A percentile compares a stretch with the other conserved stretches of the same genome.
These are phyloP conservation scores for Dorcoceras hygrometricum DNA, from an alignment of 257 asterid species.

Conservation along the genomic window DNA sequence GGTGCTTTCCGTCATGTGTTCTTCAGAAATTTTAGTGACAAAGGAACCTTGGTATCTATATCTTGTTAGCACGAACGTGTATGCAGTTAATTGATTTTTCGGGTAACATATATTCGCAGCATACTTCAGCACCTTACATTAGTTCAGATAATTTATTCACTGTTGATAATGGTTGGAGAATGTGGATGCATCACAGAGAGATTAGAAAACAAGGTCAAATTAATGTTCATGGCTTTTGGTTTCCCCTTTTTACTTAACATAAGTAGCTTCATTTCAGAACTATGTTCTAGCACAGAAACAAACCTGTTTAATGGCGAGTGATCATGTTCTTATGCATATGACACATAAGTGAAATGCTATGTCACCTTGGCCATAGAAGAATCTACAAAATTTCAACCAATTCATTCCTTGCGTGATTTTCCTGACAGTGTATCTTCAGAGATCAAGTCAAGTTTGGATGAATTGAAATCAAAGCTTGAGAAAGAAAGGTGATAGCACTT, in stretches of 20 bases:
- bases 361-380: constrained; percentile 7
- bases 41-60: no score
- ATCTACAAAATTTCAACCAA: not conserved
- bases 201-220: constrained; percentile 4
- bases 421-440: constrained; percentile 70
- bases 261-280: not conserved
- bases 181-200: not conserved
- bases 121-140: no score
- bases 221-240: constrained; percentile 8
- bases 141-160: no score
- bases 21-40: no score
- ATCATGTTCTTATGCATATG: constrained; percentile 4
- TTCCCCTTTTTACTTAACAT: constrained; percentile 8
- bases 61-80: no score
- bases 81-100: not conserved
- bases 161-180: not conserved
- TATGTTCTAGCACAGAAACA: constrained; percentile 11
- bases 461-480: constrained; percentile 71
- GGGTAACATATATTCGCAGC: not conserved
- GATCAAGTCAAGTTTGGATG: constrained; percentile 66
- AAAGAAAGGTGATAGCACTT: constrained; percentile 75
- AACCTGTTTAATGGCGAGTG: not conserved
- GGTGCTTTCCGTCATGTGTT: not conserved
- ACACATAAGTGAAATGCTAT: constrained; percentile 12
- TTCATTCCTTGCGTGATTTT: constrained; percentile 15